A percentile compares a stretch with the other conserved stretches of the same genome.
Conservation (phyloP, 2,329 filamentous ascomycete genomes). For the Talaromyces sp. region DNA sequence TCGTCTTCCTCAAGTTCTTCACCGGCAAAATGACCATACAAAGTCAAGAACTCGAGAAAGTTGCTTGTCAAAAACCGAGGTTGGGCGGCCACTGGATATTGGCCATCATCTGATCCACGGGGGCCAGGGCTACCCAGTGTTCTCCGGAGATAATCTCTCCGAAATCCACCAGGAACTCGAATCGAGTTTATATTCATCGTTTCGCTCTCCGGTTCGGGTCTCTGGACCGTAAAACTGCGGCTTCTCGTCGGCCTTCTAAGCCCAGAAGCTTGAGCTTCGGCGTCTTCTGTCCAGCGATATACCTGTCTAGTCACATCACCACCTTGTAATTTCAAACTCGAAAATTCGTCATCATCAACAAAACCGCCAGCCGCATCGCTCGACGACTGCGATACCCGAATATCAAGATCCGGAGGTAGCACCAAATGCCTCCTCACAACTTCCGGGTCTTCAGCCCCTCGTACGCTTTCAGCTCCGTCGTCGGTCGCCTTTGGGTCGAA, state of each 20-base stretch:
- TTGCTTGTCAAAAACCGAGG: conserved; percentile 76
- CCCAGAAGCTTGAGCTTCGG: conserved; percentile 57
- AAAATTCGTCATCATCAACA: conserved; percentile 73
- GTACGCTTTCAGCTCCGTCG: conserved; percentile 43
- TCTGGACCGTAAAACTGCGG: conserved; percentile 76
- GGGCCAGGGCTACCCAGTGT: conserved; percentile 60
- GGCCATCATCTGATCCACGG: conserved; percentile 36
- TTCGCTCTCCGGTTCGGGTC: conserved; percentile 73
- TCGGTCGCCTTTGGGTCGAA: conserved; percentile 64
- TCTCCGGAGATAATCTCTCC: conserved; percentile 80
- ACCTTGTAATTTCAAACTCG: conserved; percentile 84
- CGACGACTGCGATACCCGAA: conserved; percentile 27
- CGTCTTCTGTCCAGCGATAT: conserved; percentile 93
- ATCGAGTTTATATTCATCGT: conserved; percentile 83
- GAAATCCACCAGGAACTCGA: conserved; percentile 87
- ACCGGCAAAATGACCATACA: conserved; percentile 96
- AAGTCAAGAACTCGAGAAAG: conserved; percentile 89
- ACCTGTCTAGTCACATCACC: conserved; percentile 93
- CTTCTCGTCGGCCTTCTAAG: conserved; percentile 63
- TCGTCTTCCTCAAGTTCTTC: conserved; percentile 97
- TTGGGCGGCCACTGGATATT: conserved; percentile 31
- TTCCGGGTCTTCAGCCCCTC: conserved; percentile 76
- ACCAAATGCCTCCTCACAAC: conserved; percentile 87
- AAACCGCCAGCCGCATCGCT: conserved; percentile 46
- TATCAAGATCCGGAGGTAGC: conserved; percentile 51